Percentiles rank a stretch among this genome's conserved stretches.
These are phyloP conservation scores for Trichoderma polysporum DNA, from an alignment of 2,329 filamentous ascomycete species.

Conservation along the genomic window DNA sequence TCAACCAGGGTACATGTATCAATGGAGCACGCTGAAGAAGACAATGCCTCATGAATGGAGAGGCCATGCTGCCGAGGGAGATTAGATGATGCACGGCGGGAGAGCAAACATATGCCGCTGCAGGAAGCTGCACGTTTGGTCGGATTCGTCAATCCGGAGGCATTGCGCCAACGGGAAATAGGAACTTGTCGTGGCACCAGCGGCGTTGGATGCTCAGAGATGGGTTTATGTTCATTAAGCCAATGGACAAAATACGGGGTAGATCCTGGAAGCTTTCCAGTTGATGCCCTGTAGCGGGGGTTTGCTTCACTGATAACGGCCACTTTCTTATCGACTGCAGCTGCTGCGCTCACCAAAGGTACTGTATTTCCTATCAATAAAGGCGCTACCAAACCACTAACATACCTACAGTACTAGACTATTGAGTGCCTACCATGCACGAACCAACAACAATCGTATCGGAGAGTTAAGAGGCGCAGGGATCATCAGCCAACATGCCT, in stretches of 20 bases:
- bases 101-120: neutral
- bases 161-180: neutral
- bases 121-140: neutral
- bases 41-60: constrained; percentile 19
- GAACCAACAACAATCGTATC: neutral
- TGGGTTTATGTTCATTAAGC: neutral
- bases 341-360: neutral
- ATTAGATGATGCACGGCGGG: neutral
- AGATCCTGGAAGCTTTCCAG: neutral
- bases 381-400: neutral
- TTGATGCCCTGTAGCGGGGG: neutral
- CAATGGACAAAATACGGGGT: neutral
- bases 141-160: neutral
- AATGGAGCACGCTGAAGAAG: constrained; percentile 6
- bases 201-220: neutral
- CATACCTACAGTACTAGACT: neutral
- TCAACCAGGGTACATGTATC: neutral
- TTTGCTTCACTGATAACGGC: neutral
- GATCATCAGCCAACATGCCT: neutral
- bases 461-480: neutral
- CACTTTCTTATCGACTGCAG: neutral
- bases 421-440: neutral
- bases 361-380: neutral
- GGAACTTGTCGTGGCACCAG: neutral
- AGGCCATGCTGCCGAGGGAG: constrained; percentile 1